Conservation (phyloP, 2,329 filamentous ascomycete genomes). For the Sporothrix curviconia region DNA sequence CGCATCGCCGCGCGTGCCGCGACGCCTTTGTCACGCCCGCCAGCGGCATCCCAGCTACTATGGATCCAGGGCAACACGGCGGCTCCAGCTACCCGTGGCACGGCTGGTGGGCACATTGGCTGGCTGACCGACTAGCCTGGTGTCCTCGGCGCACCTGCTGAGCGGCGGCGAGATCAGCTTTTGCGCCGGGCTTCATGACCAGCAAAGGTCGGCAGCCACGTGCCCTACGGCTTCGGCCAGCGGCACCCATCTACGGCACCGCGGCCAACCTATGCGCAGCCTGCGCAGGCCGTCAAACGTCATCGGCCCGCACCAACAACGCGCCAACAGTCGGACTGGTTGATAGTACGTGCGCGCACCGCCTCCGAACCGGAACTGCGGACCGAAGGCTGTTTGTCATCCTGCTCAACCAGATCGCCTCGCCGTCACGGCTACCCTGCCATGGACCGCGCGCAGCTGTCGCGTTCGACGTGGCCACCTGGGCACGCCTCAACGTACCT, state of each 20-base stretch:
- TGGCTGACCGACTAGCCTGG: conserved; percentile 17
- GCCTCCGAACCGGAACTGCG: too few species aligned
- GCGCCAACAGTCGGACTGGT: conserved; percentile 11
- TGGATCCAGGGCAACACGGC: conserved; percentile 16
- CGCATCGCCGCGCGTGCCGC: conserved; percentile 14
- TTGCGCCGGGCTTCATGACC: conserved; percentile 16
- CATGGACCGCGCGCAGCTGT: conserved; percentile 6
- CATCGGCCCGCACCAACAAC: neutral
- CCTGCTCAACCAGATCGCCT: conserved; percentile 4
- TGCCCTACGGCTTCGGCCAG: conserved; percentile 13
- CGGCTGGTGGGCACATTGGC: conserved; percentile 18
- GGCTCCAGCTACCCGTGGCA: conserved; percentile 16
- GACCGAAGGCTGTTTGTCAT: conserved; percentile 14
- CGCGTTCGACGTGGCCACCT: neutral
- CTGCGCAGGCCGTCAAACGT: conserved; percentile 6
- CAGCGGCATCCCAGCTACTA: conserved; percentile 16
- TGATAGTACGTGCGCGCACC: conserved; percentile 7
- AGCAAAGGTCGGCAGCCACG: conserved; percentile 16
- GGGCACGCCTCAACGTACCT: too few species aligned
- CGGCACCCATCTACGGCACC: conserved; percentile 12
- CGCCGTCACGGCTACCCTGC: neutral
- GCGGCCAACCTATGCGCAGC: conserved; percentile 10
- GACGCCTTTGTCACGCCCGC: conserved; percentile 14
- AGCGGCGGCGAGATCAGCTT: conserved; percentile 9
- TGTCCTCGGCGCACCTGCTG: conserved; percentile 11